These are phyloP conservation scores for Euptelea pleiosperma DNA, from an alignment of 164 flowering plant species.

Conservation along the genomic window DNA sequence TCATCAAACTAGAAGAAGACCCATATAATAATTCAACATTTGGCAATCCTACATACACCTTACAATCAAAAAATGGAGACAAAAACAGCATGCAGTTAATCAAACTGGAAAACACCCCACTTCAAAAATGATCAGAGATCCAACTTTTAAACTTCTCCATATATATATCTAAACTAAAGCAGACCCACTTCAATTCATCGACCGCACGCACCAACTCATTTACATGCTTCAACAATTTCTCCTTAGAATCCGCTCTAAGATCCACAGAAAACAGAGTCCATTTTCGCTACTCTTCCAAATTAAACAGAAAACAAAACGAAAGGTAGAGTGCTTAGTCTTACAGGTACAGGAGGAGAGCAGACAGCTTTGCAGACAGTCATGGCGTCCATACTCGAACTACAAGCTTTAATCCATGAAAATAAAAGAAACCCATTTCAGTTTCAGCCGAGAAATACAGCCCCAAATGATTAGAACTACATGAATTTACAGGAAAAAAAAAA, in stretches of 20 bases:
- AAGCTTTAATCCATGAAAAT: constrained; percentile 7
- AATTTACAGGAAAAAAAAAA: neutral
- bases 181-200: neutral
- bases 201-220: neutral
- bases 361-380: constrained; percentile 43
- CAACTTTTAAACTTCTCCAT: neutral
- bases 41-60: neutral
- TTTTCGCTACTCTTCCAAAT: neutral
- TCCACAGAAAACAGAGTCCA: neutral
- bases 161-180: too few relatives aligned
- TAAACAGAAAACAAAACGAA: neutral
- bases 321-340: neutral
- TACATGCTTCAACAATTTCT: neutral
- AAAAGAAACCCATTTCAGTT: constrained; percentile 2
- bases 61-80: neutral
- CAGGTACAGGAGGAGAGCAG: constrained; percentile 35
- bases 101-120: neutral
- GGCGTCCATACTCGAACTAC: constrained; percentile 37
- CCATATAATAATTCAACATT: neutral
- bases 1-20: neutral
- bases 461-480: neutral
- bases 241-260: too few relatives aligned
- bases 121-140: neutral
- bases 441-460: neutral
- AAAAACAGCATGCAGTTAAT: neutral